phyloP scores from a whole-genome alignment of 2,329 filamentous ascomycete genomes.

The Pestalotiopsis sp. region DNA sequence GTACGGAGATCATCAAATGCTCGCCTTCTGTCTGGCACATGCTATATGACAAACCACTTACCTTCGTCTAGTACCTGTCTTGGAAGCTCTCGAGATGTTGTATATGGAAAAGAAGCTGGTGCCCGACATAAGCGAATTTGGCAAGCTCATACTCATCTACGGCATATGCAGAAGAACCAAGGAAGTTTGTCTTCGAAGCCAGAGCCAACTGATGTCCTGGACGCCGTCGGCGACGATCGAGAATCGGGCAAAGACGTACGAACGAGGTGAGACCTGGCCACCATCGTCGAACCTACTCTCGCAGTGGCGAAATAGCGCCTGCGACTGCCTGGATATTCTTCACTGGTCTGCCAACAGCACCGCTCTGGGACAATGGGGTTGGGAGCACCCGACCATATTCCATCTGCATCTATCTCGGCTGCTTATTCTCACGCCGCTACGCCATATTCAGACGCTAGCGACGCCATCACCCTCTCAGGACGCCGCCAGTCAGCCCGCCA shows the following conservation, averaged over 20 bases:
- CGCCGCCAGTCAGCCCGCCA: background rate
- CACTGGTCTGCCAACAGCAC: conserved; percentile 8
- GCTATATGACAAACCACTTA: no score
- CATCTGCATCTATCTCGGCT: background rate
- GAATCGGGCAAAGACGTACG: background rate
- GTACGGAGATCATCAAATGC: no score
- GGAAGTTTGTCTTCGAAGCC: background rate
- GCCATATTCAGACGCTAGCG: background rate
- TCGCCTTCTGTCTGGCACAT: no score
- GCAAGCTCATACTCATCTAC: background rate
- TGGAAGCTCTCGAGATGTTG: background rate
- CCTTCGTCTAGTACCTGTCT: background rate
- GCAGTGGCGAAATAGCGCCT: conserved; percentile 4
- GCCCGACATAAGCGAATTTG: background rate
- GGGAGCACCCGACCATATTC: conserved; percentile 3
- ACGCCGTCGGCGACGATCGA: background rate
- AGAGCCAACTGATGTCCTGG: background rate
- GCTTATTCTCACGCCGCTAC: background rate
- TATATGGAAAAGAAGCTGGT: background rate
- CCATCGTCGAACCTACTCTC: background rate
- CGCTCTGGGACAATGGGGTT: background rate
- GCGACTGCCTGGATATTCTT: conserved; percentile 5
- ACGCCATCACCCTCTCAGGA: background rate
- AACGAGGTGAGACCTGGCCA: background rate
- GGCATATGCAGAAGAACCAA: background rate